These are phyloP conservation scores for Solanum chmielewskii DNA, from an alignment of 257 asterid species.

Conservation along the genomic window DNA sequence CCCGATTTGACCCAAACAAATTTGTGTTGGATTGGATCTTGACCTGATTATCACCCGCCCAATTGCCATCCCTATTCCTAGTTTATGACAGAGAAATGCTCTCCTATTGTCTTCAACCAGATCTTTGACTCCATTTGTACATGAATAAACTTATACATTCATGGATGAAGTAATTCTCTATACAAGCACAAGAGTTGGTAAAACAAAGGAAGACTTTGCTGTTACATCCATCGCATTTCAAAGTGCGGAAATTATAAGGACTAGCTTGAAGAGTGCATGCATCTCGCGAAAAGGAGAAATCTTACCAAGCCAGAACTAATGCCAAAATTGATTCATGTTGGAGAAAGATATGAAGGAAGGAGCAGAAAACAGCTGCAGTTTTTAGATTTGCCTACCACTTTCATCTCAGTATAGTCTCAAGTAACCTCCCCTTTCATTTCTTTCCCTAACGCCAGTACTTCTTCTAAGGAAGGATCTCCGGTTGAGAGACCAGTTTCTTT, in stretches of 20 bases:
- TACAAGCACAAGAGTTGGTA: not conserved
- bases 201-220: not conserved
- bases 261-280: not conserved
- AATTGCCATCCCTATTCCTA: not conserved
- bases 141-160: not conserved
- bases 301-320: not conserved
- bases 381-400: not conserved
- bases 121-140: not conserved
- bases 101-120: not conserved
- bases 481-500: constrained; percentile 51
- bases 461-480: constrained; percentile 48
- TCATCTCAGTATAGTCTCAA: constrained; percentile 30
- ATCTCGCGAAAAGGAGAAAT: not conserved
- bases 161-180: not conserved
- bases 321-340: not conserved
- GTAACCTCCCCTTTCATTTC: constrained; percentile 47
- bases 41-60: not conserved
- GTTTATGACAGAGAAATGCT: not conserved
- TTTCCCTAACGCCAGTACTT: constrained; percentile 16
- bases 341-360: not conserved
- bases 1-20: not conserved
- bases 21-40: not conserved
- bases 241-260: not conserved
- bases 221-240: not conserved
- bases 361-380: not conserved